These are phyloP conservation scores for Suillus paluster DNA, from an alignment of 768 basidiomycete genomes.

Conservation along the genomic window DNA sequence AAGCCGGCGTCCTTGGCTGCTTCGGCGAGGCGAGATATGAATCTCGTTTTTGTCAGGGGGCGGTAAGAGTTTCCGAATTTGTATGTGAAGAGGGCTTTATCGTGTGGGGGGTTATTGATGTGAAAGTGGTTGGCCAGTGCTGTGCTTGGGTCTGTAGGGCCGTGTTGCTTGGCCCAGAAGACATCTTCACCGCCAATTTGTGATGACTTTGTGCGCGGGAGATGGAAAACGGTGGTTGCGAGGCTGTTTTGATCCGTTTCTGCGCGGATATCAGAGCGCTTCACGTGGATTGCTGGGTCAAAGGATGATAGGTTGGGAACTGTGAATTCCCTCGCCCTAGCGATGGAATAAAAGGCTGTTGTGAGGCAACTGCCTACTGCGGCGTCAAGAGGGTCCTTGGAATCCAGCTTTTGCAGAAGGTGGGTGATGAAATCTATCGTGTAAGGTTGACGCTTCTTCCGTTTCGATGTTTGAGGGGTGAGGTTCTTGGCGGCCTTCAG, in stretches of 20 bases:
- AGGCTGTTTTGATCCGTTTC: slow-evolving; percentile 29
- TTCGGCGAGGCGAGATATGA: slow-evolving; percentile 26
- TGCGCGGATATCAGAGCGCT: background rate
- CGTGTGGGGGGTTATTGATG: slow-evolving; percentile 29
- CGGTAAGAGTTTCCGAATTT: slow-evolving; percentile 7
- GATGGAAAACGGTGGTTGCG: slow-evolving; percentile 7
- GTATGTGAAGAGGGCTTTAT: slow-evolving; percentile 36
- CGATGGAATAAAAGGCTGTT: slow-evolving; percentile 39
- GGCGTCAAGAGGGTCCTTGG: too few relatives aligned
- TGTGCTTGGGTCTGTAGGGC: slow-evolving; percentile 25
- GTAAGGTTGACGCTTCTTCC: too few relatives aligned
- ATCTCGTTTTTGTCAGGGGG: slow-evolving; percentile 31
- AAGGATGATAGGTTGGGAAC: slow-evolving; percentile 13
- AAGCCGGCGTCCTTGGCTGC: too few relatives aligned
- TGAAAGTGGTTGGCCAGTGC: slow-evolving; percentile 31
- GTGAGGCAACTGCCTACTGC: slow-evolving; percentile 22
- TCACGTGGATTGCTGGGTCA: background rate
- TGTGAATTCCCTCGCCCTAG: slow-evolving; percentile 44
- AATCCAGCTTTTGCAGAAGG: too few relatives aligned
- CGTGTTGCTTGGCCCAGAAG: slow-evolving; percentile 35
- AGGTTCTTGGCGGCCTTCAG: too few relatives aligned
- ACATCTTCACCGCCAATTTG: slow-evolving; percentile 37
- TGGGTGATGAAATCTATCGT: too few relatives aligned
- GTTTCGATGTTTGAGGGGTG: too few relatives aligned
- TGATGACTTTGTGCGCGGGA: too few relatives aligned